phyloP scores from a whole-genome alignment of 1,139 yeast species.

The Tardiomyces blankii region DNA sequence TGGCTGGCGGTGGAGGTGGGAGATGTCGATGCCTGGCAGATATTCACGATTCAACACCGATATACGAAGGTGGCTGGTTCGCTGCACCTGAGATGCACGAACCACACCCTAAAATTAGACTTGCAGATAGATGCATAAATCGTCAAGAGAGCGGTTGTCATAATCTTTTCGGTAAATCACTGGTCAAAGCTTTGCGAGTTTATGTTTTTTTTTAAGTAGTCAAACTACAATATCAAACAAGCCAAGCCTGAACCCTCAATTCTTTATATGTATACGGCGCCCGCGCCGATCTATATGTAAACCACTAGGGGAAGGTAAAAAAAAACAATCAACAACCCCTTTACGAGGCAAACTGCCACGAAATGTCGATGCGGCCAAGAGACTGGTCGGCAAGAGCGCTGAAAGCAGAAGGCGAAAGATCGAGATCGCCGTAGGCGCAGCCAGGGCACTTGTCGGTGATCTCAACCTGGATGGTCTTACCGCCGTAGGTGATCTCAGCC shows the following conservation, averaged over 20 bases:
- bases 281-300: too few relatives aligned
- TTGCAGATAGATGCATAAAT: not conserved
- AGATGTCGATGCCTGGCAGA: too few relatives aligned
- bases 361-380: slow-evolving; percentile 37
- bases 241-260: not conserved
- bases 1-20: not conserved
- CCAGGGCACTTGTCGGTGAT: slow-evolving; percentile 47
- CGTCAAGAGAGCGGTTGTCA: too few relatives aligned
- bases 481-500: slow-evolving; percentile 33
- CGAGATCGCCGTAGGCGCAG: slow-evolving; percentile 37
- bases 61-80: too few relatives aligned
- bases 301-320: too few relatives aligned
- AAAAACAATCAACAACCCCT: too few relatives aligned
- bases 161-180: too few relatives aligned
- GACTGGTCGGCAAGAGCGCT: slow-evolving; percentile 33
- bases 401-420: slow-evolving; percentile 46
- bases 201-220: too few relatives aligned
- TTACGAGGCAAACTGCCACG: slow-evolving; percentile 27
- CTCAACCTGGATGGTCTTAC: slow-evolving; percentile 38
- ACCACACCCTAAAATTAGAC: not conserved
- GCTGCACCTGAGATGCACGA: not conserved
- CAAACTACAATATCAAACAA: too few relatives aligned
- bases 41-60: too few relatives aligned
- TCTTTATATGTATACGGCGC: not conserved
- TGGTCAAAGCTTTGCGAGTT: too few relatives aligned